These are phyloP conservation scores for Asterophora parasitica DNA, from an alignment of 768 basidiomycete genomes.

Conservation along the genomic window DNA sequence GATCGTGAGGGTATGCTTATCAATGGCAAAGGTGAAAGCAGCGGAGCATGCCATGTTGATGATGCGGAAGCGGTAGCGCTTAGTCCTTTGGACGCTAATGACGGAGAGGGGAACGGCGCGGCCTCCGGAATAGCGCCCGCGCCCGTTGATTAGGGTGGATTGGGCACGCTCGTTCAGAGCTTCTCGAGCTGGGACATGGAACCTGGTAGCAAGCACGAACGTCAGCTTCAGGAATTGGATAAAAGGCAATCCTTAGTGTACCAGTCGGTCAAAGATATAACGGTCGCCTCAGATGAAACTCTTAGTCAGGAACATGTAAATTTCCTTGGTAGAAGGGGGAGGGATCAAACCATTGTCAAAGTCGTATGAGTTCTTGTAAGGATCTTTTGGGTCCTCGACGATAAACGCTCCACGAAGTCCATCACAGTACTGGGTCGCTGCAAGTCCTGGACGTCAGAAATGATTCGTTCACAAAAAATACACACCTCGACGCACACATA, in stretches of 20 bases:
- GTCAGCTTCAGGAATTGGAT: not conserved
- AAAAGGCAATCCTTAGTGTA: conserved; percentile 10
- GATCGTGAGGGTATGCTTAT: conserved; percentile 43
- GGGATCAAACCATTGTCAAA: conserved; percentile 27
- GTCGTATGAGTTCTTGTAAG: conserved; percentile 24
- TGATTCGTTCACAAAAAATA: no score
- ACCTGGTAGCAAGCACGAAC: not conserved
- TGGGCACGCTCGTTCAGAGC: not conserved
- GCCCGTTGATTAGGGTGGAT: conserved; percentile 31
- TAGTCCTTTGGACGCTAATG: conserved; percentile 26
- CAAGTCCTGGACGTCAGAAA: conserved; percentile 14
- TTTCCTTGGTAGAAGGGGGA: not conserved
- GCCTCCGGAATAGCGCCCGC: conserved; percentile 28
- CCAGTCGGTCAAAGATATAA: conserved; percentile 39
- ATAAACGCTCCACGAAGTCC: conserved; percentile 32
- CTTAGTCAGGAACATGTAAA: not conserved
- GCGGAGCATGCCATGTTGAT: conserved; percentile 30
- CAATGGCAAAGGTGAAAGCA: conserved; percentile 38
- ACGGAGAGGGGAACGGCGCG: conserved; percentile 24
- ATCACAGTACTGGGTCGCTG: conserved; percentile 43
- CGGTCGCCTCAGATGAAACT: conserved; percentile 28
- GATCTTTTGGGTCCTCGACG: conserved; percentile 33
- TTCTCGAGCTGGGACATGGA: not conserved
- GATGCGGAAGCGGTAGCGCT: conserved; percentile 33
- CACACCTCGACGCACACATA: conserved; percentile 17